These are phyloP conservation scores for Xylaria longipes DNA, from an alignment of 495 filamentous ascomycete genomes.

Conservation along the genomic window DNA sequence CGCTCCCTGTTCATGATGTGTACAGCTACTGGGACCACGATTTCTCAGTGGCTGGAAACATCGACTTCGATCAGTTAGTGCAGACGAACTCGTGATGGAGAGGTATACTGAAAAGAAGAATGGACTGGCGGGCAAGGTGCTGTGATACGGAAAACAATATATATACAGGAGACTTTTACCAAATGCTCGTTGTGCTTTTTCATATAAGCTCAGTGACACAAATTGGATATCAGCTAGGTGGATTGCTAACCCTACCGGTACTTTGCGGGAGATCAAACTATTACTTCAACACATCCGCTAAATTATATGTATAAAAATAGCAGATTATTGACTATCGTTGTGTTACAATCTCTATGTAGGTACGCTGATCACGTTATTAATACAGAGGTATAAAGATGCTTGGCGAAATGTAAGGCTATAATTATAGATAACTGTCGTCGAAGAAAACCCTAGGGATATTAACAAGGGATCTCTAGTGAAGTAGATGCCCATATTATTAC, in stretches of 20 bases:
- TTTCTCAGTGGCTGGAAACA: slow-evolving; percentile 46
- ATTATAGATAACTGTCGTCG: background rate
- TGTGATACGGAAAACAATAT: background rate
- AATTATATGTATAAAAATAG: background rate
- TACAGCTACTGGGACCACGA: slow-evolving; percentile 54
- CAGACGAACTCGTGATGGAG: slow-evolving; percentile 38
- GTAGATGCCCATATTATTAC: background rate
- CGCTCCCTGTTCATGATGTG: slow-evolving; percentile 48
- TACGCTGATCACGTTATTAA: background rate
- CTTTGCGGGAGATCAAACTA: background rate
- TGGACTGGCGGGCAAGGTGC: background rate
- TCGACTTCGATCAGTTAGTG: slow-evolving; percentile 44
- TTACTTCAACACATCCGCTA: background rate
- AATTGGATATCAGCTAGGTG: background rate
- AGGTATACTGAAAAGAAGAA: background rate
- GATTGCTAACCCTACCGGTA: background rate
- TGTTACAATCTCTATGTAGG: background rate
- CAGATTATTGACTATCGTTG: too few relatives aligned
- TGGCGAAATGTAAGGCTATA: background rate
- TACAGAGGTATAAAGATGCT: background rate
- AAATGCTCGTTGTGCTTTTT: background rate
- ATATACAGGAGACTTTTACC: background rate
- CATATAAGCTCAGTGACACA: background rate
- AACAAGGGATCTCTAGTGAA: background rate
- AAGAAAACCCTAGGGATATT: background rate